These are phyloP conservation scores for Tylopilus balloui DNA, from an alignment of 768 basidiomycete species.

Conservation along the genomic window DNA sequence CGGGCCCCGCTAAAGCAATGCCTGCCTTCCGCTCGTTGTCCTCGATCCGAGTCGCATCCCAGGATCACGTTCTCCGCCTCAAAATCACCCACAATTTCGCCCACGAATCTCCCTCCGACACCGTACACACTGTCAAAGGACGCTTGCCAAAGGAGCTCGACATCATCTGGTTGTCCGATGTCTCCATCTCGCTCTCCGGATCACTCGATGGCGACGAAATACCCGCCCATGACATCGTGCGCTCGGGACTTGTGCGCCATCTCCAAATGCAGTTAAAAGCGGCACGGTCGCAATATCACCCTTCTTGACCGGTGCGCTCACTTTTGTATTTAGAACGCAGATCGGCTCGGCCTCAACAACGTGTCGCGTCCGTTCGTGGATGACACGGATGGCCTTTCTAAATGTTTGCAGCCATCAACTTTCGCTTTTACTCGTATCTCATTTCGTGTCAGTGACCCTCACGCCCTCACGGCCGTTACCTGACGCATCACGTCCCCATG, in stretches of 20 bases:
- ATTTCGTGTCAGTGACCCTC: constrained; percentile 34
- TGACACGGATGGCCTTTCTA: constrained; percentile 38
- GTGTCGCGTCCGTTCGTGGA: constrained; percentile 53
- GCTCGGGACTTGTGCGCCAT: constrained; percentile 49
- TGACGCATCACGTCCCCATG: constrained; percentile 23
- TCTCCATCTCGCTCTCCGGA: constrained; percentile 54
- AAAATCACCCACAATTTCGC: constrained; percentile 43
- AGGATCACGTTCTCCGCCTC: constrained; percentile 43
- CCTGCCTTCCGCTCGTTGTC: constrained; percentile 31
- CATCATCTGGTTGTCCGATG: constrained; percentile 45
- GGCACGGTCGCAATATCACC: constrained; percentile 32
- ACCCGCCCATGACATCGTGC: constrained; percentile 36
- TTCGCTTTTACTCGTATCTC: constrained; percentile 4
- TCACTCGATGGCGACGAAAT: constrained; percentile 42
- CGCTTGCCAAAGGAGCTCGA: constrained; percentile 40
- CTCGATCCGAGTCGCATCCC: constrained; percentile 40
- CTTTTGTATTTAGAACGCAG: constrained; percentile 48
- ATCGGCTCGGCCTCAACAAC: constrained; percentile 51
- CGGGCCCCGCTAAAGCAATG: constrained; percentile 18
- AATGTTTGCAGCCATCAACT: constrained; percentile 32
- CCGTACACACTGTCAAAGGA: constrained; percentile 29
- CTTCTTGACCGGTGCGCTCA: constrained; percentile 9
- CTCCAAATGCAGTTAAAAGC: constrained; percentile 47
- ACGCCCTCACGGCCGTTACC: constrained; percentile 37
- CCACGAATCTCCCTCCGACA: constrained; percentile 30